phyloP scores from a whole-genome alignment of 306 rosid genomes.

The Myrica gale region DNA sequence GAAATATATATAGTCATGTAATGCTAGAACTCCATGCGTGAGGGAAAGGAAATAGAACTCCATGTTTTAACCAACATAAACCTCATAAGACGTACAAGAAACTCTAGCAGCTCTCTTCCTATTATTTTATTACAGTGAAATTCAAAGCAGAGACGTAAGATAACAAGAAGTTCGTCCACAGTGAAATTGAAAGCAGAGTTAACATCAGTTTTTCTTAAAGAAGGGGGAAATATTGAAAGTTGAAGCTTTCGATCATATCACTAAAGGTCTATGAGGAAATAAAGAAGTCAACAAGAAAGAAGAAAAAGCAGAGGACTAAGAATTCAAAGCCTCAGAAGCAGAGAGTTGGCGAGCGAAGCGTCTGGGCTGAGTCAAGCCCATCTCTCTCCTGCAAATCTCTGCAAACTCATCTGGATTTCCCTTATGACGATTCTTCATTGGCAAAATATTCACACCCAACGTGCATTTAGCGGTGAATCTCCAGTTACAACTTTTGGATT shows the following conservation, averaged over 20 bases:
- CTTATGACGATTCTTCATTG: constrained; percentile 23
- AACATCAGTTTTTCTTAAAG: neutral
- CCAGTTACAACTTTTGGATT: too few relatives aligned
- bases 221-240: too few relatives aligned
- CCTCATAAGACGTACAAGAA: too few relatives aligned
- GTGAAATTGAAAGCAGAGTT: too few relatives aligned
- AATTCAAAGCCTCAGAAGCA: constrained; percentile 53
- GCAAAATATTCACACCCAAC: neutral
- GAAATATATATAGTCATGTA: too few relatives aligned
- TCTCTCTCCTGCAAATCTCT: constrained; percentile 42
- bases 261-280: too few relatives aligned
- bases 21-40: too few relatives aligned
- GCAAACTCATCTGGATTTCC: constrained; percentile 27
- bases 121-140: too few relatives aligned
- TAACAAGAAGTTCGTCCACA: too few relatives aligned
- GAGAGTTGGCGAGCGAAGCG: constrained; percentile 44
- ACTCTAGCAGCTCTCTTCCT: too few relatives aligned
- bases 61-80: constrained; percentile 5
- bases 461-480: neutral
- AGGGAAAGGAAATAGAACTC: neutral
- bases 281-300: neutral
- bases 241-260: neutral
- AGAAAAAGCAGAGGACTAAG: neutral
- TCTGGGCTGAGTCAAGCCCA: constrained; percentile 42
- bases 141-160: too few relatives aligned